Evolutionary conservation across 805 yeast genomes (phyloP), one percentile per base, ranked within the genome.

Genomic region (Cyberlindnera mycetangii): DNA sequence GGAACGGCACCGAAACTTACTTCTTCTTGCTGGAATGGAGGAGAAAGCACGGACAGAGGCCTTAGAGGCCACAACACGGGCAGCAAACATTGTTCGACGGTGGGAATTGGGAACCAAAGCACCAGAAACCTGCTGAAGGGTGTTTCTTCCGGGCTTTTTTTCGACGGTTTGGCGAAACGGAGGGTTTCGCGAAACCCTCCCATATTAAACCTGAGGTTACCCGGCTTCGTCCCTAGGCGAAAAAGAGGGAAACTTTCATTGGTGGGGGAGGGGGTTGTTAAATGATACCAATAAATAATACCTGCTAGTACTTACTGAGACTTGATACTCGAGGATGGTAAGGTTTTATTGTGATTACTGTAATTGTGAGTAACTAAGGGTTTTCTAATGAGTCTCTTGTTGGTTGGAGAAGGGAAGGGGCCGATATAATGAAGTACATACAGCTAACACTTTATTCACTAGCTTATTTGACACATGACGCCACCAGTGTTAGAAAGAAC

Each of bases 311-410:
- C n/a, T n/a, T n/a, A n/a, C n/a, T n/a, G n/a, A n/a, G 10, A 11
- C n/a, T 30, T 17, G 12, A 7, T 18, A 5, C 19, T 17, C 15
- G 3, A 30, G 22, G 2, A 50, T 83, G 89, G 83, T 81, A 3
- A 76, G 82, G 51, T 85, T 82, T 62, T 85, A 83, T 66, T 89
- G 96, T 64, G 93, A 85, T 54, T 89, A 88, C 61, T 89, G 96
- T 61, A 80, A 80, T 58, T 79, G 72, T 66, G 49, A 35, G 71
- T 55, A 16, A 15, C 15, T 18, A 3, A 8, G 15, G 15, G 16
- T 7, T 10, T 7, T 8, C 11, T 7, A n/a, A 7, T 7, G 9
- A 7, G 11, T 10, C 15, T 31, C 17, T 17, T 16, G 18, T 15
- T 16, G 9, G 32, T 7, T 10, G 25, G n/a, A n/a, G n/a, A n/a